Conservation (phyloP, 495 filamentous ascomycete species). For the Aspergillus nidulans region DNA sequence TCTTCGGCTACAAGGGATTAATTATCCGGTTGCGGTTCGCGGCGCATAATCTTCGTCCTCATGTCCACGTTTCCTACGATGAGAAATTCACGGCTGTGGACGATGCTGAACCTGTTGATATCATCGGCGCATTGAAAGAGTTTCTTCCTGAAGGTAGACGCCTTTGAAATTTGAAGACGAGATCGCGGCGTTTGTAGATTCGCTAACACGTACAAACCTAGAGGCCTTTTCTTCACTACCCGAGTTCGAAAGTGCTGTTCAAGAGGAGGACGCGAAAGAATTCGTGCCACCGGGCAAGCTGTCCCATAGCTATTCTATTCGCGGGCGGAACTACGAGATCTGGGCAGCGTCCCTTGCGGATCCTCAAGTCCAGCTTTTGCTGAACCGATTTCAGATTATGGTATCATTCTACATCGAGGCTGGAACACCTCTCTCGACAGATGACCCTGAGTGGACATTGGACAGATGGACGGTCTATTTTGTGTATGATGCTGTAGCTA, state of each 20-base stretch:
- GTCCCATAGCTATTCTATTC: conserved; percentile 46
- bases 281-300: conserved; percentile 60
- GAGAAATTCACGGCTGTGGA: conserved; percentile 71
- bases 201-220: conserved; percentile 21
- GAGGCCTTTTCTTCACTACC: conserved; percentile 58
- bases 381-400: conserved; percentile 76
- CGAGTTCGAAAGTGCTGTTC: conserved; percentile 57
- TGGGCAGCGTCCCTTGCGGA: conserved; percentile 57
- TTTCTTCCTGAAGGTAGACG: conserved; percentile 62
- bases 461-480: conserved; percentile 88
- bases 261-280: conserved; percentile 47
- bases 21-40: conserved; percentile 73
- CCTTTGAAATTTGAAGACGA: not conserved
- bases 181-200: not conserved
- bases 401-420: conserved; percentile 91
- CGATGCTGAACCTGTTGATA: conserved; percentile 63
- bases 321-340: conserved; percentile 53
- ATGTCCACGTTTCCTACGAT: conserved; percentile 64
- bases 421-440: conserved; percentile 63
- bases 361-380: conserved; percentile 54
- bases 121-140: conserved; percentile 59
- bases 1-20: conserved; percentile 84
- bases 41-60: conserved; percentile 74
- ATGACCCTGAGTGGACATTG: conserved; percentile 69
- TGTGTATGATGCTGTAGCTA: conserved; percentile 35